Conservation (phyloP, 1,139 yeast species). For the Taphrina pruni region DNA sequence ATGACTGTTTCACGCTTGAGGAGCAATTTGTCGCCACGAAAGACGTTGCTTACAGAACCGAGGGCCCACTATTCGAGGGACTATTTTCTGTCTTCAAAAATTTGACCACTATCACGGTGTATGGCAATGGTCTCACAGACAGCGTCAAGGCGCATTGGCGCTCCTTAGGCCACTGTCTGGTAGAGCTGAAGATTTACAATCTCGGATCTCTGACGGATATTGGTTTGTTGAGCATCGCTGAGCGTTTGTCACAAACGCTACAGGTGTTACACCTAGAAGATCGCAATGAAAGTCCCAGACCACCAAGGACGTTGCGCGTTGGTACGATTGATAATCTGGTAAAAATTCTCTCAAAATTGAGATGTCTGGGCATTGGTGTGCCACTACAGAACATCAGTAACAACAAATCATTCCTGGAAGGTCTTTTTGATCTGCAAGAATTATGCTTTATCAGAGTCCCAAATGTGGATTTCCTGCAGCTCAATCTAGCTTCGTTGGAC, state of each 20-base stretch:
- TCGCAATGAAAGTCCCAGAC: background rate
- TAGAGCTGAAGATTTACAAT: constrained; percentile 20
- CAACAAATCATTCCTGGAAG: constrained; percentile 1
- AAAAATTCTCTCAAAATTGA: constrained; percentile 2
- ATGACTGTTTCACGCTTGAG: background rate
- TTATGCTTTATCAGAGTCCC: constrained; percentile 7
- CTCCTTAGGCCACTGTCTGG: constrained; percentile 11
- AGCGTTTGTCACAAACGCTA: background rate
- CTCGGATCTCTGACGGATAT: constrained; percentile 15
- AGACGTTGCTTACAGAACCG: constrained; percentile 1
- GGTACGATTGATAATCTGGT: constrained; percentile 8
- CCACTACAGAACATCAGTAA: constrained; percentile 7
- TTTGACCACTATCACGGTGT: background rate
- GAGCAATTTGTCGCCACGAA: background rate
- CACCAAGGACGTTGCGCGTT: background rate
- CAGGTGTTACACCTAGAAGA: constrained; percentile 15
- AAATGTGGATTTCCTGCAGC: constrained; percentile 10
- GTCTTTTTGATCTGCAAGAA: constrained; percentile 4
- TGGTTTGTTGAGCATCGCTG: background rate
- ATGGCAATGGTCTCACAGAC: constrained; percentile 21
- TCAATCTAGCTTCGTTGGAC: background rate
- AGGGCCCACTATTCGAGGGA: constrained; percentile 8
- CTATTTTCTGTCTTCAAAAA: constrained; percentile 13
- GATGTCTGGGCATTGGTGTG: background rate
- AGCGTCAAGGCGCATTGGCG: constrained; percentile 17